These are phyloP conservation scores for Cairneyella variabilis DNA, from an alignment of 495 filamentous ascomycete species.

Conservation along the genomic window DNA sequence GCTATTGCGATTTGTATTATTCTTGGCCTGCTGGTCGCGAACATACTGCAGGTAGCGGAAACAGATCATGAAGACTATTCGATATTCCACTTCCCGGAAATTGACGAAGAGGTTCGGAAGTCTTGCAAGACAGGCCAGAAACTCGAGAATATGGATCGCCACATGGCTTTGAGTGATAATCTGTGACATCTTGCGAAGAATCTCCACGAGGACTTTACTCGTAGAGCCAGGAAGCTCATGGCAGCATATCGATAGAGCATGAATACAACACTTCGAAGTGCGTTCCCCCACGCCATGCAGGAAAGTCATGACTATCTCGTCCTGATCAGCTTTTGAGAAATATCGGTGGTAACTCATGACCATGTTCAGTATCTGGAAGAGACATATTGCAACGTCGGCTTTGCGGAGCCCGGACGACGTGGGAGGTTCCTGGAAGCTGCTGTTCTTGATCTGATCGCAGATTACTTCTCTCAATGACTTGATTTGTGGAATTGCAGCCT, in stretches of 20 bases:
- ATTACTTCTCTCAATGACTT: conserved; percentile 71
- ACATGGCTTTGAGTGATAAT: conserved; percentile 90
- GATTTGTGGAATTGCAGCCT: conserved; percentile 64
- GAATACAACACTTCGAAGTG: conserved; percentile 86
- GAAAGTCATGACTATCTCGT: conserved; percentile 83
- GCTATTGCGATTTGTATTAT: conserved; percentile 22
- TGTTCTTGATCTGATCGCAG: conserved; percentile 75
- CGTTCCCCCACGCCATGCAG: conserved; percentile 79
- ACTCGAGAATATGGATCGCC: conserved; percentile 92
- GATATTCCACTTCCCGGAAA: conserved; percentile 81
- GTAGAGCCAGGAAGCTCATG: conserved; percentile 84
- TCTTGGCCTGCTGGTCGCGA: conserved; percentile 41
- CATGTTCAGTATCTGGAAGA: conserved; percentile 81
- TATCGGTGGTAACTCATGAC: conserved; percentile 82
- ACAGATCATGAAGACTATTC: conserved; percentile 89
- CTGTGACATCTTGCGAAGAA: conserved; percentile 88
- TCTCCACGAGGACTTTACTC: conserved; percentile 72
- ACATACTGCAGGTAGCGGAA: conserved; percentile 82
- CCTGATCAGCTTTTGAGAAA: conserved; percentile 80
- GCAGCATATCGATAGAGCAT: conserved; percentile 89
- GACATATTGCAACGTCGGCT: conserved; percentile 79
- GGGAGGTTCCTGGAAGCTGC: conserved; percentile 72
- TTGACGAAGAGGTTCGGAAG: conserved; percentile 82
- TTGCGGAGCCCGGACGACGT: conserved; percentile 71
- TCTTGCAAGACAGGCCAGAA: conserved; percentile 80